These are phyloP conservation scores for Candida tetrigidarum DNA, from an alignment of 1,139 yeast species.

Conservation along the genomic window DNA sequence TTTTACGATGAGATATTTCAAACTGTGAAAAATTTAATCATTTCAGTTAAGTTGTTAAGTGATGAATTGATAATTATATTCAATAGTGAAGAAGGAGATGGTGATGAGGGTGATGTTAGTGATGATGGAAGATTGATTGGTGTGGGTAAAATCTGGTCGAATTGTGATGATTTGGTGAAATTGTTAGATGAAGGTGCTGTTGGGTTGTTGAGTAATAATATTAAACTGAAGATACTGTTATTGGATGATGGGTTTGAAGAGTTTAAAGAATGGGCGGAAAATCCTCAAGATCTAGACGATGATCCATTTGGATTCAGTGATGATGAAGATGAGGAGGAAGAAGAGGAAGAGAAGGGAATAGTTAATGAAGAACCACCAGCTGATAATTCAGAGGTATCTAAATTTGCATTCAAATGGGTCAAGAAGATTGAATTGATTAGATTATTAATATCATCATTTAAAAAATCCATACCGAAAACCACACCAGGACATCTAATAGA, in stretches of 20 bases:
- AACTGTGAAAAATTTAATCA: constrained; percentile 14
- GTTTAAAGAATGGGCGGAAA: constrained; percentile 65
- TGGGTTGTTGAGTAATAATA: constrained; percentile 50
- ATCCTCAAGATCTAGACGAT: constrained; percentile 52
- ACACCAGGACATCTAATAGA: constrained; percentile 41
- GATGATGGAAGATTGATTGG: constrained; percentile 51
- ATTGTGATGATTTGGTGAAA: constrained; percentile 50
- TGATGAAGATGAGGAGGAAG: constrained; percentile 33
- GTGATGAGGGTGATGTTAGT: constrained; percentile 17
- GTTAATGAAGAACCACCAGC: neutral
- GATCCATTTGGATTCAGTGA: constrained; percentile 49
- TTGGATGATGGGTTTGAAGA: constrained; percentile 69
- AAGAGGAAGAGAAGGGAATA: constrained; percentile 19
- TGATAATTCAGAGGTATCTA: constrained; percentile 30
- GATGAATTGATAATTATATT: constrained; percentile 31
- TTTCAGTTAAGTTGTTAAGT: constrained; percentile 13
- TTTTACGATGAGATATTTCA: constrained; percentile 44
- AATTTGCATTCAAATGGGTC: constrained; percentile 52
- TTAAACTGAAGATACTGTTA: constrained; percentile 49
- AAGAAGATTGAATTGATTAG: constrained; percentile 58
- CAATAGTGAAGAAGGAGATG: constrained; percentile 16
- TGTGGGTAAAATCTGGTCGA: constrained; percentile 69
- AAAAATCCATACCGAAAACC: constrained; percentile 54
- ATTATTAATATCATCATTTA: constrained; percentile 55
- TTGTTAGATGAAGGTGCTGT: constrained; percentile 52